These are phyloP conservation scores for Rhodofomes roseus DNA, from an alignment of 1,284 basidiomycete species.

Conservation along the genomic window DNA sequence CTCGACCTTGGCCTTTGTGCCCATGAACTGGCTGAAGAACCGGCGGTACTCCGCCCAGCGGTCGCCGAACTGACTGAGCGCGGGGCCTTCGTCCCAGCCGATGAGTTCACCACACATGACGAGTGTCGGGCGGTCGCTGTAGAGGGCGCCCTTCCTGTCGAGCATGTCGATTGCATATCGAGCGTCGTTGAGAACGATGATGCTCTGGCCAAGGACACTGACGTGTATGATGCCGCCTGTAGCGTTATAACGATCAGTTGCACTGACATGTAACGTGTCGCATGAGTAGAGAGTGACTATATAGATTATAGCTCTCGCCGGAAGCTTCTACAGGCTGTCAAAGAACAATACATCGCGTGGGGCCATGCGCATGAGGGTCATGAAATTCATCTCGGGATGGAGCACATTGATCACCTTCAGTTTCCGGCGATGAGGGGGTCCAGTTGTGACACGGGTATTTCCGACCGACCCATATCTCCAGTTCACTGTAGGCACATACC, in stretches of 20 bases:
- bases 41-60: conserved; percentile 59
- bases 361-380: too few species aligned
- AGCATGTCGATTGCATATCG: conserved; percentile 55
- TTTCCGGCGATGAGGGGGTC: too few species aligned
- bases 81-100: conserved; percentile 63
- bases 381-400: too few species aligned
- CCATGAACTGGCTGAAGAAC: conserved; percentile 16
- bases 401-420: too few species aligned
- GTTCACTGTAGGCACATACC: too few species aligned
- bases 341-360: too few species aligned
- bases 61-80: conserved; percentile 56
- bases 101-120: conserved; percentile 44
- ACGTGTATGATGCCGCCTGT: conserved; percentile 23
- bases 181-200: conserved; percentile 56
- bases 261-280: too few species aligned
- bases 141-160: conserved; percentile 62
- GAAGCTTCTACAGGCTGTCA: too few species aligned
- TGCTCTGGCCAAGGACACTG: conserved; percentile 54
- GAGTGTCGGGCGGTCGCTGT: conserved; percentile 61
- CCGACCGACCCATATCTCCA: too few species aligned
- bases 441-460: too few species aligned
- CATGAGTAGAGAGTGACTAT: too few species aligned
- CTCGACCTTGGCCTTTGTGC: conserved; percentile 18
- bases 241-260: background rate
- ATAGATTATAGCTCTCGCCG: too few species aligned